Evolutionary conservation across 176 grass and related monocot species (phyloP).

Genomic region (Carex cristatella): DNA sequence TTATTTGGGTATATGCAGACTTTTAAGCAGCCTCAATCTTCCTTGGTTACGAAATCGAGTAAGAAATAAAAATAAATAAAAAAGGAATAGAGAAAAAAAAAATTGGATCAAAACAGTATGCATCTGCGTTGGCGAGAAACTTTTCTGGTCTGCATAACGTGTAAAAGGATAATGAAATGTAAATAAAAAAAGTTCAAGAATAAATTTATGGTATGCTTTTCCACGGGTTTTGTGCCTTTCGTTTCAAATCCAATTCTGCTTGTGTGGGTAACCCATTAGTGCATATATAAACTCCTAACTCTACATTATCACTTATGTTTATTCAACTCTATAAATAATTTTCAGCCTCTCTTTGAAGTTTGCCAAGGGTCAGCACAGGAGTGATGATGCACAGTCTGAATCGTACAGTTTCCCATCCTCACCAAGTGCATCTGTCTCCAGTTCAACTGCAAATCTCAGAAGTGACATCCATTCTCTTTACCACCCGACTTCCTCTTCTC

Average conservation of each 20-base stretch:
- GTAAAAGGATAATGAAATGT: not conserved
- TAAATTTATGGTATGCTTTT: not conserved
- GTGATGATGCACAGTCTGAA: constrained; percentile 46
- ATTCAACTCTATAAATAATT: constrained; percentile 10
- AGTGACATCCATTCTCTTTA: constrained; percentile 46
- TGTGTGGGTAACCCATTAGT: not conserved
- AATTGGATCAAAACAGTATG: not conserved
- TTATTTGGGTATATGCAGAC: not conserved
- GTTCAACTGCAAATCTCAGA: constrained; percentile 31
- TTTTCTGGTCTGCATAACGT: not conserved
- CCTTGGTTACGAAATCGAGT: not conserved
- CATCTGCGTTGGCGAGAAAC: not conserved
- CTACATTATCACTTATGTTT: not conserved
- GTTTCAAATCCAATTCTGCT: not conserved
- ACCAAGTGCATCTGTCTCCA: constrained; percentile 40
- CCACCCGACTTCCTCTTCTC: constrained; percentile 48
- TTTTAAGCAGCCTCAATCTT: not conserved
- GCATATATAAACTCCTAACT: not conserved
- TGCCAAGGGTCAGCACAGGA: constrained; percentile 35
- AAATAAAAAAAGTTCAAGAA: not conserved
- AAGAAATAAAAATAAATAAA: not conserved
- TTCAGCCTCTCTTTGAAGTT: constrained; percentile 69
- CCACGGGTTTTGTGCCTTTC: not conserved
- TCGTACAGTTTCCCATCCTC: constrained; percentile 48
- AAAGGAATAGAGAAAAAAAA: not conserved